Evolutionary conservation across 345 rosid genomes (phyloP).

Genomic region (Corymbia maculata): DNA sequence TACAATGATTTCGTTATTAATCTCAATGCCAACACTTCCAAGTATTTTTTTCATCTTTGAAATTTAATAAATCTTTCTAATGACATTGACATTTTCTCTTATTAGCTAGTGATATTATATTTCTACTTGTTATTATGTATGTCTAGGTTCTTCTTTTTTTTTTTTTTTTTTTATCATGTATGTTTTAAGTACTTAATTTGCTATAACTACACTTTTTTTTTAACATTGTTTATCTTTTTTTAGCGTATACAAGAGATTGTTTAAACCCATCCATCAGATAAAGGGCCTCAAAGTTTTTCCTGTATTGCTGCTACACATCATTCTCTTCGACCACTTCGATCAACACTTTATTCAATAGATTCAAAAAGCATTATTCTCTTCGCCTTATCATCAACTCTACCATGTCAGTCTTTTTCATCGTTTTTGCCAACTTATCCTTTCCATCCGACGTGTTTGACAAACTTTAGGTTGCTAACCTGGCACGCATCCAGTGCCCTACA

Average conservation of each 20-base stretch:
- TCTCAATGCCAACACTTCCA: not conserved
- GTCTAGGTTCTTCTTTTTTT: not conserved
- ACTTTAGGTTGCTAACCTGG: not conserved
- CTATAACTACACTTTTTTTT: not conserved
- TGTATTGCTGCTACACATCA: not conserved
- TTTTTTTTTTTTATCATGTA: not conserved
- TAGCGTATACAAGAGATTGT: not conserved
- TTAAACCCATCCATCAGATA: not conserved
- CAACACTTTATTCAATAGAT: not conserved
- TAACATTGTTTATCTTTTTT: not conserved
- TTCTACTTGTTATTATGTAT: not conserved
- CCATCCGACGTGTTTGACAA: not conserved
- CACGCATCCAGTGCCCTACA: not conserved
- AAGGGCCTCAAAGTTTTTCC: not conserved
- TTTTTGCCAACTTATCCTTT: not conserved
- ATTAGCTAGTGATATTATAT: not conserved
- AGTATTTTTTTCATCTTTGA: not conserved
- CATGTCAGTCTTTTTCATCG: not conserved
- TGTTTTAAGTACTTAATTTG: accelerated
- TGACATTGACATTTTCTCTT: not conserved
- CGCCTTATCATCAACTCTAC: not conserved
- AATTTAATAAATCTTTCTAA: not conserved
- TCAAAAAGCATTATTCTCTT: not conserved
- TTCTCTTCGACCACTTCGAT: not conserved
- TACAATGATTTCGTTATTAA: not conserved